Evolutionary conservation across 495 filamentous ascomycete genomes (phyloP).

Genomic region (Tuber indicum): DNA sequence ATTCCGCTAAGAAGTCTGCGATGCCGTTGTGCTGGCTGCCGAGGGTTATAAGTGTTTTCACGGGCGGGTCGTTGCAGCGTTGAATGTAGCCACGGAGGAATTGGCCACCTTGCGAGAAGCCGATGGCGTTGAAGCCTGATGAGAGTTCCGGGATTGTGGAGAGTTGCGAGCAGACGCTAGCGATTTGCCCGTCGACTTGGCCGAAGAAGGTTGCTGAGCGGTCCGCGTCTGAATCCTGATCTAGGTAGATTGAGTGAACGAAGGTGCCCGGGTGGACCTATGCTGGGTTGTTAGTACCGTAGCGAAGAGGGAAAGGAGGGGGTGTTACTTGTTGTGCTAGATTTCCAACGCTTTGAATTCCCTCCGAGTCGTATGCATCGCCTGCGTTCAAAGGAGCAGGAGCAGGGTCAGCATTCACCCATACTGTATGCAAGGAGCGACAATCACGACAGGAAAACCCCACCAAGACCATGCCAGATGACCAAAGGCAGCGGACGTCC

Average conservation of each 20-base stretch:
- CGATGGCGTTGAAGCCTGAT: conserved; percentile 78
- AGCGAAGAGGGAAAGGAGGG: neutral
- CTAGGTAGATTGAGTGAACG: conserved; percentile 73
- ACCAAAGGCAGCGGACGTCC: conserved; percentile 61
- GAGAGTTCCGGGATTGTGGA: conserved; percentile 66
- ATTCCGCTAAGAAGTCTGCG: conserved; percentile 63
- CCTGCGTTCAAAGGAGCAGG: conserved; percentile 39
- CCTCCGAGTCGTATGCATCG: conserved; percentile 68
- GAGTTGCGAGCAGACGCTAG: conserved; percentile 72
- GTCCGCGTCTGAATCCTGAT: conserved; percentile 57
- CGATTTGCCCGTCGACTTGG: conserved; percentile 75
- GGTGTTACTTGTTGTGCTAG: conserved; percentile 53
- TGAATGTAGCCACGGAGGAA: conserved; percentile 92
- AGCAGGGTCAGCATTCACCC: neutral
- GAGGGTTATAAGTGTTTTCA: conserved; percentile 80
- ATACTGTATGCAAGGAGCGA: neutral
- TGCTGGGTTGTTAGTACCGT: conserved; percentile 4
- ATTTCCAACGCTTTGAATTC: conserved; percentile 58
- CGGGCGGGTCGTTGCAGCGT: conserved; percentile 74
- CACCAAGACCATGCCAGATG: conserved; percentile 84
- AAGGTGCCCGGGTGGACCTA: conserved; percentile 71
- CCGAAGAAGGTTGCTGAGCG: conserved; percentile 82
- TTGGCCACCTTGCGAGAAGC: conserved; percentile 93
- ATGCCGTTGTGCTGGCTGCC: conserved; percentile 95
- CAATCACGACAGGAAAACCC: neutral